Percentiles rank a stretch among this genome's conserved stretches.
Conservation (phyloP, 2,329 filamentous ascomycete species). For the Phaeosphaeria sp. region DNA sequence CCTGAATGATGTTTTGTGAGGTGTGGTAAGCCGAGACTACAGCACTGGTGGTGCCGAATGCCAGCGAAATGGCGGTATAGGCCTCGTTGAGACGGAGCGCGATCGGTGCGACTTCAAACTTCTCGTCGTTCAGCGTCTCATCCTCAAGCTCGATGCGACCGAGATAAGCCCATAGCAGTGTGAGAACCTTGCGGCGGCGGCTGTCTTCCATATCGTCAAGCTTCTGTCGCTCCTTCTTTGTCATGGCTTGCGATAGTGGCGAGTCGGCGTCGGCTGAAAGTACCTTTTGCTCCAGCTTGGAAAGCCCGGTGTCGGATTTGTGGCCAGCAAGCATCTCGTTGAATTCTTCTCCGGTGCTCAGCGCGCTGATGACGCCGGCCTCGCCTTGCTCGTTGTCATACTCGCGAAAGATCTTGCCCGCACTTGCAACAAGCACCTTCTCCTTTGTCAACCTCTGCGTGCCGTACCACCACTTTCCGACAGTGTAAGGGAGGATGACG, state of each 20-base stretch:
- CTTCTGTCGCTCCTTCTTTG: conserved; percentile 75
- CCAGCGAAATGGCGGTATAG: conserved; percentile 84
- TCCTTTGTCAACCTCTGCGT: conserved; percentile 93
- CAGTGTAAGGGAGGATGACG: conserved; percentile 87
- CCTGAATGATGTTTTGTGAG: conserved; percentile 89
- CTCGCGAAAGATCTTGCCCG: conserved; percentile 92
- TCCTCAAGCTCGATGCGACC: conserved; percentile 87
- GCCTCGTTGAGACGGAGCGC: conserved; percentile 85
- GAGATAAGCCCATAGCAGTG: conserved; percentile 93
- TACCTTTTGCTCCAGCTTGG: conserved; percentile 83
- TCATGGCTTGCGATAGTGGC: conserved; percentile 65
- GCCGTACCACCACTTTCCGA: conserved; percentile 99
- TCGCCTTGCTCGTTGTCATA: conserved; percentile 86
- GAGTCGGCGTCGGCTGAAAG: conserved; percentile 65
- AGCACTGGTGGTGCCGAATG: conserved; percentile 82
- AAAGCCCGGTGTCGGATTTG: conserved; percentile 79
- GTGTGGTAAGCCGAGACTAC: conserved; percentile 82
- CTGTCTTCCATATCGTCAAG: conserved; percentile 83
- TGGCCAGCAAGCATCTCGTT: conserved; percentile 76
- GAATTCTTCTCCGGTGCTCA: conserved; percentile 89
- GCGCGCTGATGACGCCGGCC: conserved; percentile 77
- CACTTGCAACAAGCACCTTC: conserved; percentile 88
- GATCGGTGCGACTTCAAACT: conserved; percentile 87
- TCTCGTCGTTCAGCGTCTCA: conserved; percentile 76
- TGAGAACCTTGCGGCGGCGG: conserved; percentile 82